Base-by-base conservation (phyloP, 2,329 filamentous ascomycete genomes). In the Alternaria ethzedia region DNA sequence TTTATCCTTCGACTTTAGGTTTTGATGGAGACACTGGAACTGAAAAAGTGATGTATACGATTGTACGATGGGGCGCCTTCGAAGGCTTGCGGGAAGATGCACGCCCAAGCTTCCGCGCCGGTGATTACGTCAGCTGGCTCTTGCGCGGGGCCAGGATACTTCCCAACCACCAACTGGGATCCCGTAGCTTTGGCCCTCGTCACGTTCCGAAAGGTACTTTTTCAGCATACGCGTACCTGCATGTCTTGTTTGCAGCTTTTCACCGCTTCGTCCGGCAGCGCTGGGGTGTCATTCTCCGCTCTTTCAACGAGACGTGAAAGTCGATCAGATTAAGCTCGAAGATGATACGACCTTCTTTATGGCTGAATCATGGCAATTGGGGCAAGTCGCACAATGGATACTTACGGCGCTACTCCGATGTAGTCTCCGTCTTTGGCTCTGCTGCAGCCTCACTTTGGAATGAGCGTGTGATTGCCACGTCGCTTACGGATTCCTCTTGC, bases 341-440 rank as follows among this genome's bases (percentile, higher is more conserved):
- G n/a, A 60, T 69, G 21, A 61, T n/a, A 65, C 65, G 51, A 41
- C 62, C 28, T 56, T 50, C 13, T 54, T 23, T 55, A 49, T 51
- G 63, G 66, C 66, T 68, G 66, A 70, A 64, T 64, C 65, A 59
- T 17, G 26, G 30, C 49, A 52, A 51, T 56, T 47, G 44, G 45
- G 45, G 50, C 49, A 64, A 62, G 65, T 69, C 52, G 44, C 50
- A 67, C 69, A 63, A 41, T 36, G 26, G 52, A 61, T 57, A 55
- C 63, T 67, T 69, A 65, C 50, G 63, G 67, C 65, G 64, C 59
- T 63, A 54, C 43, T 32, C 54, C 49, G 36, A 57, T 55, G n/a
- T 21, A 46, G 43, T 13, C 44, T 44, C 25, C 12, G 36, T 54
- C 13, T 28, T 28, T 17, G 44, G 50, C 13, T 36, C 36, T 59